Evolutionary conservation across 768 basidiomycete genomes (phyloP), one percentile per base, ranked within the genome.

Genomic region (Clathrus columnatus): DNA sequence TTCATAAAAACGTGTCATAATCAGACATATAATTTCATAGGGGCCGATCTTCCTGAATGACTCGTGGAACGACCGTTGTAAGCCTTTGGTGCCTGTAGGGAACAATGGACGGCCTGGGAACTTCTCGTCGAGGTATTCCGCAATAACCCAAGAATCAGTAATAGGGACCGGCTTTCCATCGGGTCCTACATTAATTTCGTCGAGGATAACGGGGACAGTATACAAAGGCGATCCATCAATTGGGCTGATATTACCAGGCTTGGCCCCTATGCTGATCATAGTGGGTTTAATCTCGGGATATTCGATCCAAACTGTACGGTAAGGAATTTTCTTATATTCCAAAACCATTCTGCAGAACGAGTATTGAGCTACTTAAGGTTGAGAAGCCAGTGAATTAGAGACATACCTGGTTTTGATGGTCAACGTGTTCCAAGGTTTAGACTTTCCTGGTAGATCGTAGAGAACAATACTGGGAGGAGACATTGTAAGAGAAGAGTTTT

Each of bases 1-100:
- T 0, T n/a, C 4, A 17, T 14, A 20, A 20, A 55, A 18, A 7
- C 7, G 5, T 10, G 86, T 85, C 0, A 86, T 70, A 77, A 87
- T 79, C 61, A 89, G 82, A 1, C 81, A 79, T 14, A 48, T 0
- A 58, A 53, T 73, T 0, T 85, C 85, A 62, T 81, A 80, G 62
- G 56, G 0, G 55, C 16, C 30, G 44, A 32, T 63, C 60, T 16
- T 55, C 59, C 24, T 60, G 50, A 49, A 63, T 63, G 41, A 58
- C 11, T 63, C 53, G 0, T 60, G 46, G 60, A 76, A 76, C 0
- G 73, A 73, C 0, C 64, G 64, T 47, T 78, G 68, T 8, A 80
- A 62, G 1, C 70, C 72, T 24, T 64, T 62, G 0, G 68, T 71
- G 17, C 72, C 73, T 3, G 51, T 20, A 0, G 72, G 74, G 58